Conservation (phyloP, 1,284 basidiomycete species). For the Tilletia indica region DNA sequence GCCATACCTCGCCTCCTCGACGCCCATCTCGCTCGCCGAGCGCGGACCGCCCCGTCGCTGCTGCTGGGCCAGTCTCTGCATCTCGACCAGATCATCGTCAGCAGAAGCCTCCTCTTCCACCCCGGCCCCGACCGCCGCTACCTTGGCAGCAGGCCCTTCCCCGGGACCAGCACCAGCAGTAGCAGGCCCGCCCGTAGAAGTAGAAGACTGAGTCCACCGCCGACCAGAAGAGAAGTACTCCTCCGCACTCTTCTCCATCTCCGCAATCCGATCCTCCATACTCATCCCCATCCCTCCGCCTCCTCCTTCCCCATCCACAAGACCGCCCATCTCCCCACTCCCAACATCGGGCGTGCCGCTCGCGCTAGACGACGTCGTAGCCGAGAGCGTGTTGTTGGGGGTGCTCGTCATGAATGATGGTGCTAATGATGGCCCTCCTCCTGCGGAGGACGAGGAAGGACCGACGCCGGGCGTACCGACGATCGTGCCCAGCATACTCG, state of each 20-base stretch:
- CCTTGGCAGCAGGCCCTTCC: neutral
- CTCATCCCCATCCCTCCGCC: neutral
- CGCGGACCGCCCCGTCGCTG: slow-evolving; percentile 6
- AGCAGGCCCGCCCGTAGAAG: neutral
- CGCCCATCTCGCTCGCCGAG: slow-evolving; percentile 12
- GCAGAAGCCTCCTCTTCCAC: no score
- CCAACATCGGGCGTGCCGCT: no score
- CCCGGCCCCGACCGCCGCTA: no score
- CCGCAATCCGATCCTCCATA: slow-evolving; percentile 19
- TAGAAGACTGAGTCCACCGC: neutral
- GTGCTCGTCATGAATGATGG: no score
- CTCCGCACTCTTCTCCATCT: slow-evolving; percentile 21
- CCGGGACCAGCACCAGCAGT: neutral
- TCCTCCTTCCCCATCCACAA: no score
- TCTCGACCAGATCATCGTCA: neutral
- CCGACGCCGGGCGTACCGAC: neutral
- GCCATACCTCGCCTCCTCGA: slow-evolving; percentile 5
- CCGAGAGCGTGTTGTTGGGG: no score
- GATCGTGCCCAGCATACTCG: slow-evolving; percentile 3
- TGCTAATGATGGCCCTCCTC: no score
- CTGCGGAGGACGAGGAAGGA: no score
- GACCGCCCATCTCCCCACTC: no score
- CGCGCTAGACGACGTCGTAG: no score
- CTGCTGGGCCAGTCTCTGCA: neutral
- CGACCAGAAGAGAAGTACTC: slow-evolving; percentile 17